Percentiles rank a stretch among this genome's conserved stretches.
Evolutionary conservation across 1,139 yeast species (phyloP).

Genomic region (Kluyveromyces marxianus): DNA sequence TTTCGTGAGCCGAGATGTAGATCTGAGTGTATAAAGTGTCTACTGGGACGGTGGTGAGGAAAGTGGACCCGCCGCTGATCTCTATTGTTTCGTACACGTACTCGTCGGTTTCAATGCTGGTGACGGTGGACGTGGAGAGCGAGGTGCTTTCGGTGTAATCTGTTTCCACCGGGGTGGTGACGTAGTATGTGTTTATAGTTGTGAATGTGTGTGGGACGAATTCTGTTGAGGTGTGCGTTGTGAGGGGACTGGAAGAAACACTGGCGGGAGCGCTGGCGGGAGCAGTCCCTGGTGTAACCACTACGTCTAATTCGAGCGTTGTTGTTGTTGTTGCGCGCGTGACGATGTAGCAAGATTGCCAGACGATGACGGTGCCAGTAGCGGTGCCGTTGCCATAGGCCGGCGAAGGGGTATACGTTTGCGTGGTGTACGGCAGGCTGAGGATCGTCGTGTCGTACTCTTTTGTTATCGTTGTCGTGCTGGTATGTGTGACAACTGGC

Average conservation of each 20-base stretch:
- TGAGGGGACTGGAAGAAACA: too few species aligned
- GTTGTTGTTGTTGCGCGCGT: not conserved
- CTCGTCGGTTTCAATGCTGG: not conserved
- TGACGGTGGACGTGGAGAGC: not conserved
- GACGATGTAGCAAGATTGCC: slow-evolving; percentile 9
- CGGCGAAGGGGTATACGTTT: slow-evolving; percentile 7
- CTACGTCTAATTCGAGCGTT: not conserved
- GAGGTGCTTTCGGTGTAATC: not conserved
- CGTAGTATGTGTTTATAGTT: not conserved
- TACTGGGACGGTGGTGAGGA: not conserved
- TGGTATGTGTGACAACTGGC: not conserved
- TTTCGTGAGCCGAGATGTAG: not conserved
- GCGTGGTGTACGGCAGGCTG: slow-evolving; percentile 8
- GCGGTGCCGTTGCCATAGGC: slow-evolving; percentile 5
- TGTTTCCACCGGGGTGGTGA: not conserved
- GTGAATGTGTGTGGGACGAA: not conserved
- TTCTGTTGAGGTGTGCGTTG: not conserved
- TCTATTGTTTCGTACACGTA: not conserved
- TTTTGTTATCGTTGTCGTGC: slow-evolving; percentile 3
- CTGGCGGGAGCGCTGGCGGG: too few species aligned
- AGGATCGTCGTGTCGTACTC: slow-evolving; percentile 8
- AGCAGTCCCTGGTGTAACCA: not conserved
- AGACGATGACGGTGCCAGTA: slow-evolving; percentile 7
- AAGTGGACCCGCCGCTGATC: not conserved
- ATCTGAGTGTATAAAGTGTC: not conserved